Percentiles rank a stretch among this genome's conserved stretches.
Conservation (phyloP, 805 yeast species). For the Candida andamanensis region DNA sequence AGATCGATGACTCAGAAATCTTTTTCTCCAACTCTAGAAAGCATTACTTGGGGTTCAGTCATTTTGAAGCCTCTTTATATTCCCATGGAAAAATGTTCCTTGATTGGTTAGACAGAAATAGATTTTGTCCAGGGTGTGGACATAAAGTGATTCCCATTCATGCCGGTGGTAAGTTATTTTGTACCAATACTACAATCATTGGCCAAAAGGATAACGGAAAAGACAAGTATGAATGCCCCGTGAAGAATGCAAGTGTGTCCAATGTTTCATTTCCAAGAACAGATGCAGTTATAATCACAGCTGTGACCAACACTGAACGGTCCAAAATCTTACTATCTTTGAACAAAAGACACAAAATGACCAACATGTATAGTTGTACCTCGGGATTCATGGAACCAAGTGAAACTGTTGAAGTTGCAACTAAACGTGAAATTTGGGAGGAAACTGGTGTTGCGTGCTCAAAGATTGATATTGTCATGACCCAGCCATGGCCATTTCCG, state of each 20-base stretch:
- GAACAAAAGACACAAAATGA: slow-evolving; percentile 51
- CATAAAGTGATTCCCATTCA: slow-evolving; percentile 52
- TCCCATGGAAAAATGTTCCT: slow-evolving; percentile 80
- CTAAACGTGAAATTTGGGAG: slow-evolving; percentile 88
- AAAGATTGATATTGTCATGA: slow-evolving; percentile 54
- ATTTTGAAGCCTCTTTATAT: slow-evolving; percentile 56
- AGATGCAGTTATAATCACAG: slow-evolving; percentile 83
- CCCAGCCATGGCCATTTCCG: slow-evolving; percentile 99
- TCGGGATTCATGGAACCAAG: slow-evolving; percentile 97
- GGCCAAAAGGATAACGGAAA: slow-evolving; percentile 13
- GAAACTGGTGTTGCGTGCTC: slow-evolving; percentile 78
- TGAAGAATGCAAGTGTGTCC: slow-evolving; percentile 43
- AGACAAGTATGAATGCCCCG: slow-evolving; percentile 29
- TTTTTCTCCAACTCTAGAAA: slow-evolving; percentile 33
- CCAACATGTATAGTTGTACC: slow-evolving; percentile 69
- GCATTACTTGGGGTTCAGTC: slow-evolving; percentile 30
- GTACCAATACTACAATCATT: slow-evolving; percentile 27
- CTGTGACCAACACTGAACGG: slow-evolving; percentile 59
- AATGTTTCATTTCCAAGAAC: slow-evolving; percentile 90
- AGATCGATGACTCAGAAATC: slow-evolving; percentile 11
- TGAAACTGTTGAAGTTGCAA: slow-evolving; percentile 85
- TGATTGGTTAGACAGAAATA: slow-evolving; percentile 76
- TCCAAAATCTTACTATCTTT: slow-evolving; percentile 67
- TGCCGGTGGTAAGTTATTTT: slow-evolving; percentile 59
- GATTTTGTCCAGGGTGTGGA: slow-evolving; percentile 88